Evolutionary conservation across 768 basidiomycete genomes (phyloP), one percentile per base, ranked within the genome.

Genomic region (Boletus vinaceobasis): DNA sequence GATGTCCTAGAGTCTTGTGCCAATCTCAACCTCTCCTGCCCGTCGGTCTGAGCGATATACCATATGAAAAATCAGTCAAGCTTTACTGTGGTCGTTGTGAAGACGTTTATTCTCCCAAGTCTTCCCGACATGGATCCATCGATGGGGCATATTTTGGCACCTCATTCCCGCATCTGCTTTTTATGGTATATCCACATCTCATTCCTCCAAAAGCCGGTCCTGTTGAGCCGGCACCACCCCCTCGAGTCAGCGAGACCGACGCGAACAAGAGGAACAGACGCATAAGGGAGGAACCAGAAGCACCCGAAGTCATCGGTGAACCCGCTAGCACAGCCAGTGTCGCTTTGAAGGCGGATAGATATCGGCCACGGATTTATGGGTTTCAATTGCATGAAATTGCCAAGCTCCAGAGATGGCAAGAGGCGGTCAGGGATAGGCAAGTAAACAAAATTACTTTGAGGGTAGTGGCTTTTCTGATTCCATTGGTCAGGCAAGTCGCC

Each of bases 81-180:
- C 88, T 99, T 47, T 98, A 94, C 74, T 99, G 97, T 69, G 95
- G 94, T 2, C 87, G 94, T 36, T 99, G 97, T 73, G 96, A 99
- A 74, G 97, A 99, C 73, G 87, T 99, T 62, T 99, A 98, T 74
- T 93, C 90, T 0, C 97, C 97, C 36, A 99, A 99, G 71, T 94
- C 91, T 1, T 94, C 93, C 6, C 84, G 96, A 29, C 97, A 99
- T 71, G 96, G 96, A 46, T 88, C 89, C 36, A 98, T 99, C 68
- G 97, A 99, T 69, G 96, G 97, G 29, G 97, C 97, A 2, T 99
- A 96, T 74, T 99, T 99, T 63, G 97, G 97, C 56, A 96, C 94
- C 0, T 97, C 95, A 1, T 98, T 98, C 77, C 93, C 95, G 0
- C 96, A 98, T 70, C 85, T 99, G 51, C 77, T 98, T 45, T 97